Evolutionary conservation across 225 moss, liverwort and hornwort genomes (phyloP), one percentile per base, ranked within the genome.

Genomic region (Pseudoscleropodium purum): DNA sequence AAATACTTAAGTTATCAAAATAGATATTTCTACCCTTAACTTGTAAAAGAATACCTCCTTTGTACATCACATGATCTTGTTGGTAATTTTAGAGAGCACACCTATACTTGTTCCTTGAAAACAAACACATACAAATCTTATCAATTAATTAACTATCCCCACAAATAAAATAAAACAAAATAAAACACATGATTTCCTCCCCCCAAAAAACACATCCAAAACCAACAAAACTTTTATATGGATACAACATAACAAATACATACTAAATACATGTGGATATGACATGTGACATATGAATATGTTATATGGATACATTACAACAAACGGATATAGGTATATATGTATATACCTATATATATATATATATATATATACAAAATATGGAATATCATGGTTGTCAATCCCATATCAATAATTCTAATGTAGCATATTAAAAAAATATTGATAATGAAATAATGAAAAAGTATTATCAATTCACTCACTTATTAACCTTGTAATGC

Each of bases 301-400:
- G 1, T 68, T 24, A 70, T 5, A 41, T 5, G 20, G 2, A 72
- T 72, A 41, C 0, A 4, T 15, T 15, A 41, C 0, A 0, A 29
- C 10, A 41, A 72, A 26, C 0, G 0, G 0, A 29, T 43, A 43
- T 10, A 9, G 1, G 2, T 12, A 27, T 0, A 23, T n/a, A n/a
- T n/a, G n/a, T n/a, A n/a, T n/a, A n/a, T n/a, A n/a, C n/a, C n/a
- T n/a, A n/a, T n/a, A n/a, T n/a, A n/a, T n/a, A n/a, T n/a, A n/a
- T n/a, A n/a, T n/a, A n/a, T n/a, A n/a, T n/a, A n/a, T n/a, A n/a
- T 1, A 0, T 67, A 36, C 4, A 26, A 1, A 2, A 41, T 27
- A 41, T 43, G 5, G 15, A 1, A 39, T 13, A 41, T 0, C 0
- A 0, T 59, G 9, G 19, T 43, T 73, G 3, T 14, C 3, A 17